These are phyloP conservation scores for Syzygium aqueum DNA, from an alignment of 345 rosid genomes.

Conservation along the genomic window DNA sequence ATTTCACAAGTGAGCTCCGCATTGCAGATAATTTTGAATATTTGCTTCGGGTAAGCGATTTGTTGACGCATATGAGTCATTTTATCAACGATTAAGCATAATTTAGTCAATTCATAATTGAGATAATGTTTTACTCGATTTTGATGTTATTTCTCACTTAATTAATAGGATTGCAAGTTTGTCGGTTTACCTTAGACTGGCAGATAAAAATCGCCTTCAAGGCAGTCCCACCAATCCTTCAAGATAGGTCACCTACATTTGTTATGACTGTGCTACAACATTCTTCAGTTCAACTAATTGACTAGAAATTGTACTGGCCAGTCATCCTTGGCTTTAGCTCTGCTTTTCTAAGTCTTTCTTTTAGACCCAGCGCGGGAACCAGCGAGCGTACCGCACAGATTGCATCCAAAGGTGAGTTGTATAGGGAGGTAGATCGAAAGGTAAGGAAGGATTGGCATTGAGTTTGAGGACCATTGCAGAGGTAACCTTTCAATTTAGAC, in stretches of 20 bases:
- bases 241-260: neutral
- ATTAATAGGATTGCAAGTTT: too few species aligned
- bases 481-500: conserved; percentile 6
- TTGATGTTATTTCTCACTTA: too few species aligned
- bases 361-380: neutral
- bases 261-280: neutral
- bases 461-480: neutral
- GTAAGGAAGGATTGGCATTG: too few species aligned
- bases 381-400: neutral
- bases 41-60: too few species aligned
- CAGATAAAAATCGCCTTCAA: neutral
- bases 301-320: neutral
- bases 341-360: neutral
- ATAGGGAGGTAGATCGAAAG: too few species aligned
- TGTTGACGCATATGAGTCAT: too few species aligned
- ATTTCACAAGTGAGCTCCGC: too few species aligned
- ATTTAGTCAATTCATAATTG: too few species aligned
- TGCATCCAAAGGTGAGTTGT: neutral
- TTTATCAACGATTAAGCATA: too few species aligned
- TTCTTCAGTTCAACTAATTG: neutral
- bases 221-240: neutral
- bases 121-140: too few species aligned
- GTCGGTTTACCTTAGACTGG: neutral
- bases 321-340: neutral
- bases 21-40: too few species aligned